phyloP scores from a whole-genome alignment of 495 filamentous ascomycete genomes.

The Articulospora tetracladia region DNA sequence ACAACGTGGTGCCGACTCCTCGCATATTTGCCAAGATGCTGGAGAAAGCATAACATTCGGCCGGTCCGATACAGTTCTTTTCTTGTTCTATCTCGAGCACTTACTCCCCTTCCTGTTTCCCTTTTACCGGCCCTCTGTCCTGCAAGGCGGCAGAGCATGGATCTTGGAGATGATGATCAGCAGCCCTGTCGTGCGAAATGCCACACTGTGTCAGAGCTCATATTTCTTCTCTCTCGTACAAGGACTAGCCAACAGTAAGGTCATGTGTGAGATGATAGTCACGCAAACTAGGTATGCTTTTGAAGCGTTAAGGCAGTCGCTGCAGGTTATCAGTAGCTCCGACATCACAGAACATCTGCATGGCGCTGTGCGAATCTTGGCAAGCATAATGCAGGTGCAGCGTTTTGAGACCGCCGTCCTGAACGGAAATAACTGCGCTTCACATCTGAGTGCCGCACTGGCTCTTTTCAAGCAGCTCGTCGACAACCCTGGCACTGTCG shows the following conservation, averaged over 20 bases:
- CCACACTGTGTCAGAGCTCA: slow-evolving; percentile 40
- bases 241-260: slow-evolving; percentile 3
- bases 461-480: slow-evolving; percentile 44
- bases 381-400: slow-evolving; percentile 50
- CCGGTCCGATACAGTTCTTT: slow-evolving; percentile 22
- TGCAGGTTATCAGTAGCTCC: slow-evolving; percentile 33
- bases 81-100: slow-evolving; percentile 50
- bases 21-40: slow-evolving; percentile 12
- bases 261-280: slow-evolving; percentile 32
- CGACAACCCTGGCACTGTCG: slow-evolving; percentile 23
- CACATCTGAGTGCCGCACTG: slow-evolving; percentile 44
- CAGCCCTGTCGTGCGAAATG: slow-evolving; percentile 44
- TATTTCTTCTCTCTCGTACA: slow-evolving; percentile 42
- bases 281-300: slow-evolving; percentile 39
- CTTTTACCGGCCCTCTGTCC: slow-evolving; percentile 45
- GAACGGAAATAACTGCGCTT: slow-evolving; percentile 41
- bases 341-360: slow-evolving; percentile 28
- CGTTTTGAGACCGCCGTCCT: slow-evolving; percentile 44
- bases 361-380: slow-evolving; percentile 39
- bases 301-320: slow-evolving; percentile 35
- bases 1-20: slow-evolving; percentile 17
- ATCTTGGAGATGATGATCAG: slow-evolving; percentile 46
- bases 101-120: slow-evolving; percentile 51
- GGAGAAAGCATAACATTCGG: slow-evolving; percentile 20
- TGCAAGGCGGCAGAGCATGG: slow-evolving; percentile 47